Percentiles rank a stretch among this genome's conserved stretches.
These are phyloP conservation scores for Botrytis sinoallii DNA, from an alignment of 2,329 filamentous ascomycete species.

Conservation along the genomic window DNA sequence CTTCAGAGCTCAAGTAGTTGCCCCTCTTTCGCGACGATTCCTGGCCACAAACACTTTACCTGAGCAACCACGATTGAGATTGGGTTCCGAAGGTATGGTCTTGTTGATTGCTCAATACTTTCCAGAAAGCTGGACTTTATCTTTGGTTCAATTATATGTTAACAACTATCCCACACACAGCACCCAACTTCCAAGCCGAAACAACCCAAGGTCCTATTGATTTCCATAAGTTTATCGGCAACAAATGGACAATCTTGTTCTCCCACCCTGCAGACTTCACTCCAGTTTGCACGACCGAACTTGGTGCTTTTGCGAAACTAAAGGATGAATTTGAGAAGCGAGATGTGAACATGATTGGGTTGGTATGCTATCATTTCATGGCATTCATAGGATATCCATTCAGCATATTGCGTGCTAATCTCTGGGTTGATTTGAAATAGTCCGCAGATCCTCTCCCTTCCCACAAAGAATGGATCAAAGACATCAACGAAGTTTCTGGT, in stretches of 20 bases:
- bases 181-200: conserved; percentile 77
- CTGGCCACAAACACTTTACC: conserved; percentile 16
- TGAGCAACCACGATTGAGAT: conserved; percentile 23
- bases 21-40: conserved; percentile 23
- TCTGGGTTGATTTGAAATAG: conserved; percentile 11
- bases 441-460: conserved; percentile 77
- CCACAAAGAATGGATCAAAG: conserved; percentile 83
- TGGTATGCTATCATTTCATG: conserved; percentile 40
- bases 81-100: conserved; percentile 22
- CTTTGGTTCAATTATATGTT: background rate
- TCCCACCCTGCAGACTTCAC: conserved; percentile 85
- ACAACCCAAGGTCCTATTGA: conserved; percentile 72
- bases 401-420: background rate
- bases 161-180: conserved; percentile 35
- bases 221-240: conserved; percentile 74
- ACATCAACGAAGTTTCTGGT: conserved; percentile 73
- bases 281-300: conserved; percentile 88
- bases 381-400: conserved; percentile 39
- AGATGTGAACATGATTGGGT: conserved; percentile 81
- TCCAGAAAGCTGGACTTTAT: background rate
- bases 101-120: background rate
- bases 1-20: background rate
- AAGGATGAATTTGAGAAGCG: conserved; percentile 77
- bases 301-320: conserved; percentile 72
- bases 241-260: conserved; percentile 76